These are phyloP conservation scores for Phanerochaete sordida DNA, from an alignment of 768 basidiomycete genomes.

Conservation along the genomic window DNA sequence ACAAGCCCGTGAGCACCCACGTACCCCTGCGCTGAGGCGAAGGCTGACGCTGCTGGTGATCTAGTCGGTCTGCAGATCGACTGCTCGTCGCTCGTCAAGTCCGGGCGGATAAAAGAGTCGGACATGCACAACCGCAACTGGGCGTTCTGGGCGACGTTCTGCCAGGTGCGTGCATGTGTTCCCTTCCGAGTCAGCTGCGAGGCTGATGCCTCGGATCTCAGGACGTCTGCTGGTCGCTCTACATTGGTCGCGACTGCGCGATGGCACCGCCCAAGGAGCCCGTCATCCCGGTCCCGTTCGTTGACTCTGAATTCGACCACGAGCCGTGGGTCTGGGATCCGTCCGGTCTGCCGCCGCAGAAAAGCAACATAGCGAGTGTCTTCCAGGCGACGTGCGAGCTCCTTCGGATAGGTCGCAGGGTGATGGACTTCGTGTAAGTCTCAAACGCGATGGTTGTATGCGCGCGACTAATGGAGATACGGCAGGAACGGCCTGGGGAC, in stretches of 20 bases:
- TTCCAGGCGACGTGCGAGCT: constrained; percentile 49
- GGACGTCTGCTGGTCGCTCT: constrained; percentile 65
- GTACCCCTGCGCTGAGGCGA: background rate
- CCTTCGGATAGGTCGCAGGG: constrained; percentile 43
- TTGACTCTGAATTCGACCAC: constrained; percentile 47
- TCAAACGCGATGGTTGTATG: background rate
- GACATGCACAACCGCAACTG: constrained; percentile 58
- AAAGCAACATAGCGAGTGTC: constrained; percentile 28
- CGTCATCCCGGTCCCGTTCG: constrained; percentile 43
- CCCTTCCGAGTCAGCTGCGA: background rate
- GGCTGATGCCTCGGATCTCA: constrained; percentile 15
- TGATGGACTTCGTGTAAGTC: constrained; percentile 55
- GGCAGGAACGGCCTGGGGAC: constrained; percentile 43
- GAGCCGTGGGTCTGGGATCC: constrained; percentile 42
- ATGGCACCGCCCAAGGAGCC: constrained; percentile 37
- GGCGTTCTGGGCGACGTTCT: constrained; percentile 57
- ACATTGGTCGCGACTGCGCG: constrained; percentile 60
- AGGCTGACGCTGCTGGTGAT: background rate
- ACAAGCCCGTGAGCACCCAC: constrained; percentile 51
- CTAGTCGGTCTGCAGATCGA: constrained; percentile 56
- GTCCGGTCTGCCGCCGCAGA: constrained; percentile 37
- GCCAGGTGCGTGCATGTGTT: constrained; percentile 35
- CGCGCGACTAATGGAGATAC: background rate
- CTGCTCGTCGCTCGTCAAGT: constrained; percentile 53
- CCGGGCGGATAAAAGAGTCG: constrained; percentile 46